phyloP scores from a whole-genome alignment of 345 rosid species.

The Turritis glabra region DNA sequence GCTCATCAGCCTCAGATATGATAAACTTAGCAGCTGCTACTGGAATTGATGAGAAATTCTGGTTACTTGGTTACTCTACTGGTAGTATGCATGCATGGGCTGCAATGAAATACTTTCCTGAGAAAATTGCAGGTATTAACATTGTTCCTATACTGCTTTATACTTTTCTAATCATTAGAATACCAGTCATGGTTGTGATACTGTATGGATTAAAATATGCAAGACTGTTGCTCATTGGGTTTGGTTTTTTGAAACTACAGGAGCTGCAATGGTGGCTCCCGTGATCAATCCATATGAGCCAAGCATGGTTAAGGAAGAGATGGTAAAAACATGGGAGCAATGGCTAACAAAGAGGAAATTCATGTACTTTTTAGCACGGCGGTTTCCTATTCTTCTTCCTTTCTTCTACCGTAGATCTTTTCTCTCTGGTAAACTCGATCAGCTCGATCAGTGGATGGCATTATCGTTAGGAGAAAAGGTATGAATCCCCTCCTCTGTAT shows the following conservation, averaged over 20 bases:
- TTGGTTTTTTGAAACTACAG: conserved; percentile 46
- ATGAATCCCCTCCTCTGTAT: background rate
- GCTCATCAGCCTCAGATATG: conserved; percentile 80
- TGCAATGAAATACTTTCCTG: conserved; percentile 74
- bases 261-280: conserved; percentile 77
- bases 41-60: conserved; percentile 63
- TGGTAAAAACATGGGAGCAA: conserved; percentile 63
- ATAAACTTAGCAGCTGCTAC: conserved; percentile 63
- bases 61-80: conserved; percentile 84
- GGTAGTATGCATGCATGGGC: conserved; percentile 95
- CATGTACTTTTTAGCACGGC: conserved; percentile 66
- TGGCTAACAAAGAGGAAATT: conserved; percentile 65
- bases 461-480: conserved; percentile 72
- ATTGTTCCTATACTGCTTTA: background rate
- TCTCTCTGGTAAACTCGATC: conserved; percentile 79
- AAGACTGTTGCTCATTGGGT: conserved; percentile 1
- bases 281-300: conserved; percentile 77
- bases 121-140: conserved; percentile 70
- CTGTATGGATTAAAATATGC: background rate
- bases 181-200: background rate
- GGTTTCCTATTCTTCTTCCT: conserved; percentile 62
- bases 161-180: background rate
- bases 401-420: conserved; percentile 63
- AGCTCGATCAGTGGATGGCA: conserved; percentile 70
- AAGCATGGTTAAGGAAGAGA: conserved; percentile 82